Evolutionary conservation across 2,329 filamentous ascomycete genomes (phyloP).

Genomic region (Nemania sp.): DNA sequence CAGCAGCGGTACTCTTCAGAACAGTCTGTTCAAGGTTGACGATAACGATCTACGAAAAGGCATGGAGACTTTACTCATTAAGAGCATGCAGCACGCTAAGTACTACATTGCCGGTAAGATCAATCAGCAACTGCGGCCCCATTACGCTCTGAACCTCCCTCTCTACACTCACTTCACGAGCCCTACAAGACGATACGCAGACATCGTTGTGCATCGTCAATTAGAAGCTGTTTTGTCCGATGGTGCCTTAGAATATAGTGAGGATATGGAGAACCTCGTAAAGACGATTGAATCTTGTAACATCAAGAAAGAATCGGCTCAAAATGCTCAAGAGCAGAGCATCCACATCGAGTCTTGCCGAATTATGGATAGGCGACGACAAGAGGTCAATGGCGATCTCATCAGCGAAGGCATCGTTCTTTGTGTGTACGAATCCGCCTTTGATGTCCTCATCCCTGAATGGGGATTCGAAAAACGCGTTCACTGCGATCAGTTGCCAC

Average conservation of each 20-base stretch:
- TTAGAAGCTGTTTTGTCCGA: constrained; percentile 84
- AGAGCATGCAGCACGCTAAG: constrained; percentile 94
- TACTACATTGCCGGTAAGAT: constrained; percentile 88
- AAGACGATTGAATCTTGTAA: constrained; percentile 97
- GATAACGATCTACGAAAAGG: constrained; percentile 90
- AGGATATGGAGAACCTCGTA: constrained; percentile 83
- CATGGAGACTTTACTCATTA: constrained; percentile 94
- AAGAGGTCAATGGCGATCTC: constrained; percentile 85
- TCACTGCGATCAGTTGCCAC: constrained; percentile 94
- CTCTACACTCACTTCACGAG: constrained; percentile 98
- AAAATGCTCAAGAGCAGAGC: constrained; percentile 97
- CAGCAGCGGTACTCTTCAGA: constrained; percentile 89
- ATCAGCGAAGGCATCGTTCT: constrained; percentile 95
- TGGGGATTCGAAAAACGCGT: constrained; percentile 99
- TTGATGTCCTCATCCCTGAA: constrained; percentile 96
- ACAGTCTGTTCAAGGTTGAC: constrained; percentile 91
- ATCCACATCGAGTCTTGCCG: constrained; percentile 98
- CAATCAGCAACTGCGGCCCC: constrained; percentile 74
- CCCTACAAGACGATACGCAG: constrained; percentile 90
- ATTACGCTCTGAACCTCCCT: constrained; percentile 91
- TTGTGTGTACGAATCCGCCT: constrained; percentile 97
- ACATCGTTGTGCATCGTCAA: constrained; percentile 94
- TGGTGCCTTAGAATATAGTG: constrained; percentile 79
- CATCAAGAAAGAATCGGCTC: constrained; percentile 97
- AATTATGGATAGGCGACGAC: constrained; percentile 88